Base-by-base conservation (phyloP, 768 basidiomycete genomes). In the Collybia sordida region DNA sequence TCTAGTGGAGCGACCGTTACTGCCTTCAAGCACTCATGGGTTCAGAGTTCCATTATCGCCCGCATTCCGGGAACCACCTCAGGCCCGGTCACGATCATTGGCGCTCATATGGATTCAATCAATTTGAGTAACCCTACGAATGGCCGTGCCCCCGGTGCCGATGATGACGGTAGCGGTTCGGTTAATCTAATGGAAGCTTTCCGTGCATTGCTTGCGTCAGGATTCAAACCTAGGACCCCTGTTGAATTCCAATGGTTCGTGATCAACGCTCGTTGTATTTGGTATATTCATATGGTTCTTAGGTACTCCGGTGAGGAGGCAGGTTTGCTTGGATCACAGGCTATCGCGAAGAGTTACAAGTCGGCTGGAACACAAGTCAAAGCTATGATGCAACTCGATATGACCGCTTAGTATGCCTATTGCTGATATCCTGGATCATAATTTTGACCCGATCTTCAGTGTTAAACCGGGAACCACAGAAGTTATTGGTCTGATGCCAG, bases 201-300 rank as follows among this genome's bases (percentile, higher is more conserved):
- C 52, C 68, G 76, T 19, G 64, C 67, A 2, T 64, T 79, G 28
- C 45, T 79, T 21, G 71, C 69, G 1, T 59, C 69, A 22, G 69
- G 64, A n/a, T 78, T 73, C 57, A 64, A 57, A 25, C 78, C 77
- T 0, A 61, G 59, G 7, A 72, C 65, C 23, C 67, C 77, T 18
- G 60, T 79, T 25, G 75, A 79, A 46, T 77, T 77, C 51, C 76
- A 78, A 45, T 80, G 75, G 77, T 80, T 69, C 0, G 52, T 49
- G 19, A 41, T 31, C 25, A 7, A 14, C 9, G 5, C 11, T 11
- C 31, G 5, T 31, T 31, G 9, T 31, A 31, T 31, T 14, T 27
- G 25, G 5, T 9, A 4, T 27, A 4, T 27, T 27, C 9, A 27
- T 4, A 7, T 12, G 9, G 31, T 14, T 14, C 9, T 14, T 11